Base-by-base conservation (phyloP, 73 alveolate species). In the Tetrahymena borealis region DNA sequence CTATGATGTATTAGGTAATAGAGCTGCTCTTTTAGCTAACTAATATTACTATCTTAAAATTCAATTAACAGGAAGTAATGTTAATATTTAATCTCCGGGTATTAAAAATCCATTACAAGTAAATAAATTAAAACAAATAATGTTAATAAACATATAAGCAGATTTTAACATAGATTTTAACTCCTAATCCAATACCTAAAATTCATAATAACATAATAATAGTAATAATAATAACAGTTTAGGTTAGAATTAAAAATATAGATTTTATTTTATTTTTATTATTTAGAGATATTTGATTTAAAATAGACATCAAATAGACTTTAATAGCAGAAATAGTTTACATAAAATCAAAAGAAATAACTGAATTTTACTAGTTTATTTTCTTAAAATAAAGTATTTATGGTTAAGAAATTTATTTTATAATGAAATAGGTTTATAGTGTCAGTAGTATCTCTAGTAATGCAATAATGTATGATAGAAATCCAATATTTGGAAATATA, bases 31-130 rank as follows among this genome's bases (percentile, higher is more conserved):
- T 24, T 16, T 60, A 6, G 85, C 95, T 4, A 39, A 77, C 40
- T 78, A 78, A 39, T 92, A 78, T 42, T 92, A 92, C 77, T 92
- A 92, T 78, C 40, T 92, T 35, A 18, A 32, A n/a, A 16, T 92
- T 0, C 18, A 92, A 39, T 78, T 92, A 39, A 39, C 92, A n/a
- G 95, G 95, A 35, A 92, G 90, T 39, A 92, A 38, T 92, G 92
- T 78, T 1, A 92, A 92, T 31, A 39, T 92, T 7, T 38, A 92
- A 15, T 78, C 92, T 37, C 90, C 95, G 3, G 95, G 95, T 35
- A 91, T 92, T 12, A 78, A 92, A 79, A 85, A 60, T 32, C 95
- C 95, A n/a, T 35, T 92, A 38, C 11, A 38, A 78, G 90, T 92
- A 79, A 38, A 39, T 33, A 60, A 7, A 2, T 7, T 36, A n/a